Conservation (phyloP, 75 land plant genomes). For the Ceratopteris richardii region DNA sequence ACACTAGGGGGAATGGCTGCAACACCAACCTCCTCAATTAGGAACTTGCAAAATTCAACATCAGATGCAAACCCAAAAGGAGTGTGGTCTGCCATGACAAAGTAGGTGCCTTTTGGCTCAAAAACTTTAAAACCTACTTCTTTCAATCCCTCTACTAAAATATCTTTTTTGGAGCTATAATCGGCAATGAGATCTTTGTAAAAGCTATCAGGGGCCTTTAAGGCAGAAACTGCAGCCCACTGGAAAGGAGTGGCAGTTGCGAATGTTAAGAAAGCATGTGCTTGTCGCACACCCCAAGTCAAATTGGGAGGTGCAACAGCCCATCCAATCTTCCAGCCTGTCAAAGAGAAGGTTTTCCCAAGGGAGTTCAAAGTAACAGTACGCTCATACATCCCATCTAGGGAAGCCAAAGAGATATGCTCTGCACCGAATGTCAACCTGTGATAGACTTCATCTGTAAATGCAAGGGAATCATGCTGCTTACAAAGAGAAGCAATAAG, state of each 20-base stretch:
- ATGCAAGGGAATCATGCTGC: constrained; percentile 79
- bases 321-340: constrained; percentile 99
- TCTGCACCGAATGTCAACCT: constrained; percentile 72
- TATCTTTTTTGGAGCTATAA: constrained; percentile 67
- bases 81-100: constrained; percentile 96
- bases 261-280: constrained; percentile 86
- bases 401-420: constrained; percentile 90
- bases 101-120: constrained; percentile 94
- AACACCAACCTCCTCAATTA: constrained; percentile 89
- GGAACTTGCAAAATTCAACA: constrained; percentile 80
- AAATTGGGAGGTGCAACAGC: constrained; percentile 87
- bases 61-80: constrained; percentile 83
- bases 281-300: constrained; percentile 92
- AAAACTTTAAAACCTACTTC: constrained; percentile 78
- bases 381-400: constrained; percentile 90
- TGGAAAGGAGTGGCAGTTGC: constrained; percentile 94
- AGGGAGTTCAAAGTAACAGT: constrained; percentile 93
- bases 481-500: constrained; percentile 80
- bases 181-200: constrained; percentile 66
- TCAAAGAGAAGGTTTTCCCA: constrained; percentile 95
- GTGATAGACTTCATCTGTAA: constrained; percentile 90
- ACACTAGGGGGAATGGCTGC: constrained; percentile 99
- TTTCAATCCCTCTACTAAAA: constrained; percentile 77
- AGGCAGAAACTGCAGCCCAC: constrained; percentile 67
- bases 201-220: constrained; percentile 81